A percentile compares a stretch with the other conserved stretches of the same genome.
Evolutionary conservation across 2,329 filamentous ascomycete species (phyloP).

Genomic region (Chrysoporthe cubensis): DNA sequence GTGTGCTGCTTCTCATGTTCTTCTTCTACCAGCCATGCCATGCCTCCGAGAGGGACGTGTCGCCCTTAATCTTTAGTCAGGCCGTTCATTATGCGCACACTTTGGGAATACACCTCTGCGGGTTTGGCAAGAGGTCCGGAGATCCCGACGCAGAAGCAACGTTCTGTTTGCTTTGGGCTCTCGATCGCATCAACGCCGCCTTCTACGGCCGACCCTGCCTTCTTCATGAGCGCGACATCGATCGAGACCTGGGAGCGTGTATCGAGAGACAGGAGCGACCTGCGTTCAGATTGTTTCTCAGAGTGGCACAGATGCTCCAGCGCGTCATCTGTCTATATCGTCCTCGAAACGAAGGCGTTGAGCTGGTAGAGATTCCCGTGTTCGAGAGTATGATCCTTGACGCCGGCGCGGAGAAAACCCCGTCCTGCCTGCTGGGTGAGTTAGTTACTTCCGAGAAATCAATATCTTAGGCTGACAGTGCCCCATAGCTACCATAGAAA

Average conservation of each 20-base stretch:
- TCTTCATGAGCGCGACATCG: conserved; percentile 64
- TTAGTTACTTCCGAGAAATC: background rate
- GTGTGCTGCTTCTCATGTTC: conserved; percentile 57
- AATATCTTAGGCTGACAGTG: background rate
- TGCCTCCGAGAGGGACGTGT: conserved; percentile 57
- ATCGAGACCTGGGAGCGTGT: conserved; percentile 55
- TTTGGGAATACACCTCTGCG: conserved; percentile 57
- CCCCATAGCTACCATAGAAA: conserved; percentile 60
- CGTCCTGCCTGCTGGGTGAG: conserved; percentile 54
- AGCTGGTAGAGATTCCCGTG: conserved; percentile 57
- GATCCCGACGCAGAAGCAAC: conserved; percentile 50
- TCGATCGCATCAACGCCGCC: conserved; percentile 63
- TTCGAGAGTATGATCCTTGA: conserved; percentile 62
- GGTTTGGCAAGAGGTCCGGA: conserved; percentile 37
- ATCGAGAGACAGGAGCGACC: conserved; percentile 53
- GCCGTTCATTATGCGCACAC: conserved; percentile 63
- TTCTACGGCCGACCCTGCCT: conserved; percentile 63
- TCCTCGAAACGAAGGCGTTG: conserved; percentile 51
- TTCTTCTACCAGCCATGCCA: conserved; percentile 62
- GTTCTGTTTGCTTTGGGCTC: conserved; percentile 63
- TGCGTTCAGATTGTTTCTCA: conserved; percentile 61
- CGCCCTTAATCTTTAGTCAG: conserved; percentile 55
- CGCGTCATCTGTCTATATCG: conserved; percentile 64
- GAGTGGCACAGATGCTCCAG: conserved; percentile 59
- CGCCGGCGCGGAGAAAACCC: conserved; percentile 53